phyloP scores from a whole-genome alignment of 2,329 filamentous ascomycete species.

The Bipolaris zeicola region DNA sequence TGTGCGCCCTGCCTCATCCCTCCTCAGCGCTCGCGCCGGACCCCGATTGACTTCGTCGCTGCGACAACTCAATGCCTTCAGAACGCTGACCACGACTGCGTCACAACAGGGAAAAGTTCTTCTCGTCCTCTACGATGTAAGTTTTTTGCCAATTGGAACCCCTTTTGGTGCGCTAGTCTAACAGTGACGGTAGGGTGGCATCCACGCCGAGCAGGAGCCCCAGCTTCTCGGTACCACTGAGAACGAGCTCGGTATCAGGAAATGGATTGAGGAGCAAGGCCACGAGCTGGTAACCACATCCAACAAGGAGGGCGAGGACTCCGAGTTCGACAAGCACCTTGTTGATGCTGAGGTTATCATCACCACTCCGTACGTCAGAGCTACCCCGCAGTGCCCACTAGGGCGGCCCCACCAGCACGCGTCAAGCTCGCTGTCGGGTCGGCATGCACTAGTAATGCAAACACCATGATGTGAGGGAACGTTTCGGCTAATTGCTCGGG shows the following conservation, averaged over 20 bases:
- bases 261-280: conserved; percentile 96
- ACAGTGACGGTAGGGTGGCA: conserved; percentile 62
- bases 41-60: conserved; percentile 52
- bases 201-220: conserved; percentile 88
- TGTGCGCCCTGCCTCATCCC: conserved; percentile 60
- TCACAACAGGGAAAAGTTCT: conserved; percentile 92
- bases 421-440: conserved; percentile 14
- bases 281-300: conserved; percentile 97
- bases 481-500: conserved; percentile 18
- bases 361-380: conserved; percentile 79
- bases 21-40: conserved; percentile 54
- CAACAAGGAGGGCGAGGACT: conserved; percentile 94
- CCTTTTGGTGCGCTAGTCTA: conserved; percentile 17
- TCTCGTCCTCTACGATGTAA: conserved; percentile 88
- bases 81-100: conserved; percentile 68
- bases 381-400: conserved; percentile 37
- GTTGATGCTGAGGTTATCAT: conserved; percentile 98
- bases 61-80: conserved; percentile 57
- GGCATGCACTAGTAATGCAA: conserved; percentile 17
- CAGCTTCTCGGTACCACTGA: conserved; percentile 91
- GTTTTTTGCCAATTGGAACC: conserved; percentile 37
- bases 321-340: conserved; percentile 91
- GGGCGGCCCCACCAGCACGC: conserved; percentile 37
- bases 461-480: conserved; percentile 17
- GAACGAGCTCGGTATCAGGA: conserved; percentile 95